Evolutionary conservation across 129 eudicot genomes (phyloP).

Genomic region (Pseudognaphalium luteoalbum): DNA sequence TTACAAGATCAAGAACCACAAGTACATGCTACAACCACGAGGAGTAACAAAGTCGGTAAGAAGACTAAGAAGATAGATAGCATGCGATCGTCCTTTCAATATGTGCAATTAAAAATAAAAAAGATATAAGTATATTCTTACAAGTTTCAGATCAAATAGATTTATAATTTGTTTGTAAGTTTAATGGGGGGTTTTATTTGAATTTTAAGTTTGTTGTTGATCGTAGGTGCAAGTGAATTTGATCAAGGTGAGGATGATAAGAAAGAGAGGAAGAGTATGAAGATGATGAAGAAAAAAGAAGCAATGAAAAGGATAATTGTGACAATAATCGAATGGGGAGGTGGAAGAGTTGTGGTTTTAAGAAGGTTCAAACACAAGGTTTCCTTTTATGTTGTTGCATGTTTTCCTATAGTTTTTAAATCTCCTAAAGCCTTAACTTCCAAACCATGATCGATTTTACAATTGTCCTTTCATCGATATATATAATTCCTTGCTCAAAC

Average conservation of each 20-base stretch:
- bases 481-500: not conserved
- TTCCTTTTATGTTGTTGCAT: constrained; percentile 54
- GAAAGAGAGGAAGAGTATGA: constrained; percentile 28
- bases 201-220: not conserved
- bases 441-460: constrained; percentile 5
- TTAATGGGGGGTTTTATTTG: too few species aligned
- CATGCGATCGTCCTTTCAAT: constrained; percentile 3
- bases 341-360: constrained; percentile 50
- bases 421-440: constrained; percentile 54
- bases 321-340: constrained; percentile 65
- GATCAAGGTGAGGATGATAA: constrained; percentile 16
- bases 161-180: too few species aligned
- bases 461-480: not conserved
- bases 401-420: constrained; percentile 59
- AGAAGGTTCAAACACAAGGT: constrained; percentile 70
- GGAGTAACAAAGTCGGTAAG: not conserved
- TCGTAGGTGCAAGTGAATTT: not conserved
- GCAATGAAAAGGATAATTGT: constrained; percentile 53
- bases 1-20: constrained; percentile 19
- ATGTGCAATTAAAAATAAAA: not conserved
- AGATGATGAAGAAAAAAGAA: constrained; percentile 35
- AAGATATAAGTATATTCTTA: too few species aligned
- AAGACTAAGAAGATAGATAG: too few species aligned
- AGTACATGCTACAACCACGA: not conserved
- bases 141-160: too few species aligned